A percentile compares a stretch with the other conserved stretches of the same genome.
Conservation (phyloP, 176 grass and related monocot species). For the Echinochloa phyllopogon region DNA sequence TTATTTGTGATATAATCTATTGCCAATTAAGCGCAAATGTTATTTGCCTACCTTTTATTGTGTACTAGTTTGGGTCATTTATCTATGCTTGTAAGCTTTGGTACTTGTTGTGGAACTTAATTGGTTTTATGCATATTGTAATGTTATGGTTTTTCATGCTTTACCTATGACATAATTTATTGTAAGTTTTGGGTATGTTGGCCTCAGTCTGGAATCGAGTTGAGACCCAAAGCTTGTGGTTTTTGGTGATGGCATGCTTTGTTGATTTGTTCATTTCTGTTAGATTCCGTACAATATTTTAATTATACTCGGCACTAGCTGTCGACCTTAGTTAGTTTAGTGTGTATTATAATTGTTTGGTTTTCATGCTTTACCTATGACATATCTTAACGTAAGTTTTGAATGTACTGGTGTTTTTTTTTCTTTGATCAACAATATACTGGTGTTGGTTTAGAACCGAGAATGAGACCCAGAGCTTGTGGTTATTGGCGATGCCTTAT, state of each 20-base stretch:
- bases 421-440: too few species aligned
- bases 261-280: neutral
- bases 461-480: too few species aligned
- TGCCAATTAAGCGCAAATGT: neutral
- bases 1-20: neutral
- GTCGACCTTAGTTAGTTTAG: too few species aligned
- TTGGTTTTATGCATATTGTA: neutral
- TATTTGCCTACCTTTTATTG: neutral
- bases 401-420: too few species aligned
- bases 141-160: neutral
- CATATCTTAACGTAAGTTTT: too few species aligned
- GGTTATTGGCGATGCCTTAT: too few species aligned
- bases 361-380: too few species aligned
- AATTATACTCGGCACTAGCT: too few species aligned
- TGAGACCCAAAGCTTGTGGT: neutral
- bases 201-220: neutral
- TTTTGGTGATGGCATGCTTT: neutral
- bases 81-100: neutral
- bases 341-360: too few species aligned
- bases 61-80: neutral
- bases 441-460: too few species aligned
- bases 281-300: neutral
- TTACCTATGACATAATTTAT: neutral
- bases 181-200: neutral
- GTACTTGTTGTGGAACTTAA: neutral